Evolutionary conservation across 495 filamentous ascomycete genomes (phyloP).

Genomic region (Aspergillus coremiiformis): DNA sequence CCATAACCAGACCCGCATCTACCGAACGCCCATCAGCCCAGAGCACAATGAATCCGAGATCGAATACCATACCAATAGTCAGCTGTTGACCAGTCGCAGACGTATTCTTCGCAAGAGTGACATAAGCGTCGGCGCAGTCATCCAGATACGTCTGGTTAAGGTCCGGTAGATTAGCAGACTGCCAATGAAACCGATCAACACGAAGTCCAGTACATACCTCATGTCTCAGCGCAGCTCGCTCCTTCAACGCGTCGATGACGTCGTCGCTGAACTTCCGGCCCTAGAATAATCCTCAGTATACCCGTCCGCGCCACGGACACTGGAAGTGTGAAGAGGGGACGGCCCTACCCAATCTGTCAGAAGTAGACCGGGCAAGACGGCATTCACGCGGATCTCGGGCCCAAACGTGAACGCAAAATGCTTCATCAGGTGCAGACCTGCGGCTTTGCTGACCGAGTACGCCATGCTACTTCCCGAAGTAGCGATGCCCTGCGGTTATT

Average conservation of each 20-base stretch:
- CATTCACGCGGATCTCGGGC: constrained; percentile 58
- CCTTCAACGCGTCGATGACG: constrained; percentile 29
- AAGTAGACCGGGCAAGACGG: constrained; percentile 58
- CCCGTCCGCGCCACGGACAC: not conserved
- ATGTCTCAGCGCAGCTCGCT: constrained; percentile 36
- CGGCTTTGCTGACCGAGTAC: constrained; percentile 61
- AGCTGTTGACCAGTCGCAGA: constrained; percentile 53
- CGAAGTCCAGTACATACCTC: constrained; percentile 28
- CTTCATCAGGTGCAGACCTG: constrained; percentile 63
- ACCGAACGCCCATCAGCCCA: not conserved
- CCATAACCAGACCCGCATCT: not conserved
- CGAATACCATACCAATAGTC: constrained; percentile 39
- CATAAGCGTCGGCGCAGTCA: constrained; percentile 46
- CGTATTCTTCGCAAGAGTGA: constrained; percentile 46
- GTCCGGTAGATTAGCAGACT: constrained; percentile 7
- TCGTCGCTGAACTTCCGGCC: constrained; percentile 41
- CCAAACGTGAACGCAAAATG: constrained; percentile 63
- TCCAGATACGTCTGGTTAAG: constrained; percentile 44
- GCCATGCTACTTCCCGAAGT: constrained; percentile 53
- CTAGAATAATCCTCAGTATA: constrained; percentile 19
- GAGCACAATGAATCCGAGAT: not conserved
- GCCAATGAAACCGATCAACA: not conserved
- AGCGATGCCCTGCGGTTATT: constrained; percentile 32
- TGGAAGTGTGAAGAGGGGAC: not conserved
- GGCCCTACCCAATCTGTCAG: constrained; percentile 63